Percentiles rank a stretch among this genome's conserved stretches.
phyloP scores from a whole-genome alignment of 2,329 filamentous ascomycete species.

The Cyphellophora europaea region DNA sequence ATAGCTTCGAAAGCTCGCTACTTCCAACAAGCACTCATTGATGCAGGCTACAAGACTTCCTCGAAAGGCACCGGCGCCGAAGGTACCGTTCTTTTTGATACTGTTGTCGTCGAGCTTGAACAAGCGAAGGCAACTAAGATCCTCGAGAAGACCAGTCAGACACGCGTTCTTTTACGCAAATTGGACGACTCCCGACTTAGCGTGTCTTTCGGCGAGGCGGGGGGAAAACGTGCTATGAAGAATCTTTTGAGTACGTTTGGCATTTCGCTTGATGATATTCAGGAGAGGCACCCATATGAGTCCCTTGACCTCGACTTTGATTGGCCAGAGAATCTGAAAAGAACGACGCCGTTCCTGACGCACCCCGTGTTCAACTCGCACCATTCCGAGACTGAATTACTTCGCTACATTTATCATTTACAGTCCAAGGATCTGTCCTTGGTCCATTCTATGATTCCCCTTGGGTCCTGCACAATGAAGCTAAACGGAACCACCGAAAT shows the following conservation, averaged over 20 bases:
- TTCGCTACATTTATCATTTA: constrained; percentile 87
- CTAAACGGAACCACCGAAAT: constrained; percentile 91
- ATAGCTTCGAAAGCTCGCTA: constrained; percentile 63
- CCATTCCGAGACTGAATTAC: constrained; percentile 87
- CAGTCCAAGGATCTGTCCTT: constrained; percentile 91
- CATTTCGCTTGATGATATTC: constrained; percentile 17
- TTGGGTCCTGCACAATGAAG: constrained; percentile 98
- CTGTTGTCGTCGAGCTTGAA: constrained; percentile 51
- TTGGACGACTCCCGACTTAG: constrained; percentile 53
- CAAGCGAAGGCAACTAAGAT: constrained; percentile 38
- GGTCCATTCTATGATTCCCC: constrained; percentile 93
- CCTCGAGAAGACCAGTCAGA: constrained; percentile 40
- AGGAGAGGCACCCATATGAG: constrained; percentile 3
- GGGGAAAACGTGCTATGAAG: constrained; percentile 18
- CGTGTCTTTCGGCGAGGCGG: constrained; percentile 70
- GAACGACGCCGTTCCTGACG: constrained; percentile 68
- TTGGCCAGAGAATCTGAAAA: constrained; percentile 42
- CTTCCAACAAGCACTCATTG: constrained; percentile 54
- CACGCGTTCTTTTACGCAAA: constrained; percentile 41
- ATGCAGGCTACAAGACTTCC: constrained; percentile 55
- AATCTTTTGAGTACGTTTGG: constrained; percentile 26
- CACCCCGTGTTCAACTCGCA: constrained; percentile 93
- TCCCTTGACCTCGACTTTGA: constrained; percentile 27
- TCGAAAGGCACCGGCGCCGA: constrained; percentile 48
- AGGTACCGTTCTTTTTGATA: constrained; percentile 64